Percentiles rank a stretch among this genome's conserved stretches.
Evolutionary conservation across 805 yeast genomes (phyloP).

Genomic region (Wickerhamiella alocasiicola): DNA sequence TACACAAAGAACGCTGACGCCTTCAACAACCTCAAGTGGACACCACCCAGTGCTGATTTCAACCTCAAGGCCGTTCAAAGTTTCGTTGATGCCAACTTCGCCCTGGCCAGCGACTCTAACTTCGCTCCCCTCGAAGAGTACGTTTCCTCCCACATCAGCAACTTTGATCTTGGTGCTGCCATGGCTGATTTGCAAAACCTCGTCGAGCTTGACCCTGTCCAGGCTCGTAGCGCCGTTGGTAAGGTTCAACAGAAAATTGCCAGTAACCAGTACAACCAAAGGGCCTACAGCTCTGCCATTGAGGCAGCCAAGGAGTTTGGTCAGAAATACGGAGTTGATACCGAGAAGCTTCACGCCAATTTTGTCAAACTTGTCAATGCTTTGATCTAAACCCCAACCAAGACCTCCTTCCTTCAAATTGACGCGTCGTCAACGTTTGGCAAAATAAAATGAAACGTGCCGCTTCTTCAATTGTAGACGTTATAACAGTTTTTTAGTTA

Average conservation of each 20-base stretch:
- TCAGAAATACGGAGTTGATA: neutral
- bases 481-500: no score
- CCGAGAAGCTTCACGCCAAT: neutral
- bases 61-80: slow-evolving; percentile 3
- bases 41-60: neutral
- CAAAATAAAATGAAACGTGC: no score
- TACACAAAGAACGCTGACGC: slow-evolving; percentile 3
- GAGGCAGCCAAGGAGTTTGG: slow-evolving; percentile 6
- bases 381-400: neutral
- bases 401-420: no score
- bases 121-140: neutral
- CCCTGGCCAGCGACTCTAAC: neutral
- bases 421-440: no score
- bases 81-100: slow-evolving; percentile 7
- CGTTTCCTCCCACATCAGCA: slow-evolving; percentile 1
- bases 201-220: slow-evolving; percentile 3
- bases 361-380: neutral
- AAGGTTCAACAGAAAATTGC: neutral
- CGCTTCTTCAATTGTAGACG: no score
- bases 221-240: slow-evolving; percentile 3
- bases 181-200: slow-evolving; percentile 4
- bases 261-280: slow-evolving; percentile 3
- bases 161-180: slow-evolving; percentile 10
- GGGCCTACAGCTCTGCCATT: neutral
- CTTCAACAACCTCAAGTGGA: neutral